Conservation (phyloP, 169 alveolate genomes). For the Plasmodium vivax region DNA sequence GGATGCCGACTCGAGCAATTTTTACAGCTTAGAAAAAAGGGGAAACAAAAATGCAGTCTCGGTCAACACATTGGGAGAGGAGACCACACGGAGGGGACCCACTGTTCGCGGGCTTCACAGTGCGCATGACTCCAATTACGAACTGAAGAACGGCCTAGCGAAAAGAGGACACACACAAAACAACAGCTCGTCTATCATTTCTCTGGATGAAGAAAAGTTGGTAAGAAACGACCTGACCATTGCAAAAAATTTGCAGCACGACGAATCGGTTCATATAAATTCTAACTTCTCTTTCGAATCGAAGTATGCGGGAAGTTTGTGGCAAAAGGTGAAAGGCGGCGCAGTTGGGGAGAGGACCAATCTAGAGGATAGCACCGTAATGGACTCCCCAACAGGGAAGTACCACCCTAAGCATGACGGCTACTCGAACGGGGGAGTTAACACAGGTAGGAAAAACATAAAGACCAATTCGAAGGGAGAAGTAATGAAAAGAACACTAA, state of each 20-base stretch:
- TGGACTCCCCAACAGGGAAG: not conserved
- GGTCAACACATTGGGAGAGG: not conserved
- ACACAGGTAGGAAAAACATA: not conserved
- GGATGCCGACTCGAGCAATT: not conserved
- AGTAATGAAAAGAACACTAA: not conserved
- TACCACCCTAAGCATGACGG: not conserved
- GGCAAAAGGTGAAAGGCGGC: not conserved
- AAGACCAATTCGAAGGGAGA: not conserved
- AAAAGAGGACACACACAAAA: not conserved
- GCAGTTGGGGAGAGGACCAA: not conserved
- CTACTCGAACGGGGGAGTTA: not conserved
- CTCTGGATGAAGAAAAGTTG: slow-evolving; percentile 4
- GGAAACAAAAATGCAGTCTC: not conserved
- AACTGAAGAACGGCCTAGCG: not conserved
- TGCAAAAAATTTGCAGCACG: not conserved
- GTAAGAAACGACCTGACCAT: not conserved
- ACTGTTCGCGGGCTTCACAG: not conserved
- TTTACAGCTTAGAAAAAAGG: not conserved
- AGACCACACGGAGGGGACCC: not conserved
- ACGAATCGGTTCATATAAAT: slow-evolving; percentile 8
- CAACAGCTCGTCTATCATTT: slow-evolving; percentile 12
- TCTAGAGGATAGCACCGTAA: not conserved
- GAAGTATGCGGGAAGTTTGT: slow-evolving; percentile 1
- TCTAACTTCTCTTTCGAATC: slow-evolving; percentile 58
- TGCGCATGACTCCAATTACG: slow-evolving; percentile 15